Conservation (phyloP, 1,284 basidiomycete species). For the Trichosporon sp. region DNA sequence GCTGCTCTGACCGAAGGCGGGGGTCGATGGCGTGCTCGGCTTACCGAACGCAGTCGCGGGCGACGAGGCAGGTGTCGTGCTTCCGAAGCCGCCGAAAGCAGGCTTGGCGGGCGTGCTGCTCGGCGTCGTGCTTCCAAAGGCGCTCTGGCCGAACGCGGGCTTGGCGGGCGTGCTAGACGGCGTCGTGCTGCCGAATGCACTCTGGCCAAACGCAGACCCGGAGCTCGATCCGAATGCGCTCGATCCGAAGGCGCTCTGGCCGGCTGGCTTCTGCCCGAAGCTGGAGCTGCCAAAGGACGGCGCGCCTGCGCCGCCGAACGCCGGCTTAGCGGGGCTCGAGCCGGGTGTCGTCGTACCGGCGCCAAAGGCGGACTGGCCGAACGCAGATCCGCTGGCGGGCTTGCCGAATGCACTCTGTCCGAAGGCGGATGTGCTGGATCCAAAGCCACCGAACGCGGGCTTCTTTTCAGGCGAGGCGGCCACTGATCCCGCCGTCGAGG, state of each 20-base stretch:
- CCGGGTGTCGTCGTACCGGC: background rate
- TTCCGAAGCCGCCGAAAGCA: conserved; percentile 13
- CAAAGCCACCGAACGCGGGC: conserved; percentile 11
- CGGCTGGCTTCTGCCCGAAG: conserved; percentile 19
- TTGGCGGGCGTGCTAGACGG: conserved; percentile 19
- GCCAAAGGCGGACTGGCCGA: conserved; percentile 18
- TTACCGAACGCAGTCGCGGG: conserved; percentile 18
- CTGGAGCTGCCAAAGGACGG: conserved; percentile 21
- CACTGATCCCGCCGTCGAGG: background rate
- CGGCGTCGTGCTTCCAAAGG: conserved; percentile 8
- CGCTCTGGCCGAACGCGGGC: conserved; percentile 17
- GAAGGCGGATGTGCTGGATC: background rate
- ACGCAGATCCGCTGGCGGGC: conserved; percentile 5
- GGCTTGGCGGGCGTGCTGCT: conserved; percentile 17
- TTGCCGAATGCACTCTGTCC: background rate
- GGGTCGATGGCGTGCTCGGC: background rate
- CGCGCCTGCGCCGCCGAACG: background rate
- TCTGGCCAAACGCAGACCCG: conserved; percentile 19
- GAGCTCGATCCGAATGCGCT: conserved; percentile 23
- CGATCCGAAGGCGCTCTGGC: conserved; percentile 17
- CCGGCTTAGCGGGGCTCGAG: background rate
- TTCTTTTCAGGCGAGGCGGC: conserved; percentile 1
- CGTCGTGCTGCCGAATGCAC: conserved; percentile 3
- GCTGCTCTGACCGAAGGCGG: conserved; percentile 22
- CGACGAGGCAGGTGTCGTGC: conserved; percentile 4